A percentile compares a stretch with the other conserved stretches of the same genome.
These are phyloP conservation scores for Magnaporthiopsis incrustans DNA, from an alignment of 2,329 filamentous ascomycete species.

Conservation along the genomic window DNA sequence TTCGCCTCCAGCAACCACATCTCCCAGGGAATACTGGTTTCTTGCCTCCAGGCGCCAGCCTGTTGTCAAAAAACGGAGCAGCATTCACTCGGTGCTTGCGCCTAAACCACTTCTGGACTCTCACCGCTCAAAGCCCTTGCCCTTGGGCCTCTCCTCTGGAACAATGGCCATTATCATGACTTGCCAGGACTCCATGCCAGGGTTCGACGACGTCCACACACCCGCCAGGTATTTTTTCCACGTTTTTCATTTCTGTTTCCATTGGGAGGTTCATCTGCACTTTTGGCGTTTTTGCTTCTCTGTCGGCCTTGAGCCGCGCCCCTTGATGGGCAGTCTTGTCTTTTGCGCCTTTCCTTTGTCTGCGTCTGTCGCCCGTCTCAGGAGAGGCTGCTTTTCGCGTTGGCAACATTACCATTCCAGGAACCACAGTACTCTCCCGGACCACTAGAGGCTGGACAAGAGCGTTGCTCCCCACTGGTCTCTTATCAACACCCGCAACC, in stretches of 20 bases:
- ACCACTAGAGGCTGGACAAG: background rate
- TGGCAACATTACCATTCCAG: slow-evolving; percentile 1
- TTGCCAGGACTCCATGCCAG: slow-evolving; percentile 35
- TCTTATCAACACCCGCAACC: background rate
- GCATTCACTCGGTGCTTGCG: background rate
- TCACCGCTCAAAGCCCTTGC: background rate
- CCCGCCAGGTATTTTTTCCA: slow-evolving; percentile 50
- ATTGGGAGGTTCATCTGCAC: slow-evolving; percentile 34
- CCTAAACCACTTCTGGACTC: background rate
- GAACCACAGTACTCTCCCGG: slow-evolving; percentile 5
- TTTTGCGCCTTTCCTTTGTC: slow-evolving; percentile 11
- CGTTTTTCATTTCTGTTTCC: slow-evolving; percentile 41
- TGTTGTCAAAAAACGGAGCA: background rate
- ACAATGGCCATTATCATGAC: slow-evolving; percentile 20
- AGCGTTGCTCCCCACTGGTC: slow-evolving; percentile 1
- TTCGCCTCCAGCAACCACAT: background rate
- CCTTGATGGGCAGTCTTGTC: slow-evolving; percentile 22
- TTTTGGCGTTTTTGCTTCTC: slow-evolving; percentile 15
- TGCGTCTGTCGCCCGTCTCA: slow-evolving; percentile 4
- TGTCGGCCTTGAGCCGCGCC: slow-evolving; percentile 18
- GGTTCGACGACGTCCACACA: slow-evolving; percentile 51
- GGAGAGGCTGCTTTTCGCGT: slow-evolving; percentile 1
- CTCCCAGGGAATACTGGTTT: background rate
- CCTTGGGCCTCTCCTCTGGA: slow-evolving; percentile 10
- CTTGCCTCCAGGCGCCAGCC: slow-evolving; percentile 2